Conservation (phyloP, 2,329 filamentous ascomycete genomes). For the Elsinoe ampelina region DNA sequence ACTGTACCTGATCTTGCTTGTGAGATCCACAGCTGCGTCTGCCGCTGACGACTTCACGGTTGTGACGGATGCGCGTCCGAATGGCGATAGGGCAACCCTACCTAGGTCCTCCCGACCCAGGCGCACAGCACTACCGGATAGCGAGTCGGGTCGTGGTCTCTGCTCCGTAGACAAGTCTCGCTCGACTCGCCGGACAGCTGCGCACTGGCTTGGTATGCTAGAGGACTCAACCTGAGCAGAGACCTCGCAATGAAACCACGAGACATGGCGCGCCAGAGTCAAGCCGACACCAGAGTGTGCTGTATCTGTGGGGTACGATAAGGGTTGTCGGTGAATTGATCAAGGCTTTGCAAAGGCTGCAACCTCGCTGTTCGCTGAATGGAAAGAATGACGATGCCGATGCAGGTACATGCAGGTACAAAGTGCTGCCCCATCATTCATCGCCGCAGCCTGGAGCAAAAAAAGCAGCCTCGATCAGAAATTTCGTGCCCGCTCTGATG, state of each 20-base stretch:
- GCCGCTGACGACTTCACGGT: constrained; percentile 8
- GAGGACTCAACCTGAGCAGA: background rate
- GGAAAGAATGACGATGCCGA: background rate
- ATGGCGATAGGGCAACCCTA: background rate
- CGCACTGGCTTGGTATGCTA: background rate
- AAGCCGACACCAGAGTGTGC: background rate
- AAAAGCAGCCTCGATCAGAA: constrained; percentile 10
- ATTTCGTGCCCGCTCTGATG: background rate
- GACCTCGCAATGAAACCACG: constrained; percentile 5
- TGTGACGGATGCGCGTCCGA: background rate
- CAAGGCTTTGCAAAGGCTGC: background rate
- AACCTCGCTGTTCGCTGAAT: background rate
- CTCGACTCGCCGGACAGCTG: background rate
- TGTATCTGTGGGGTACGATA: background rate
- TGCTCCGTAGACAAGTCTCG: constrained; percentile 1
- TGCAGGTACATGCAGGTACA: constrained; percentile 12
- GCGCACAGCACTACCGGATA: background rate
- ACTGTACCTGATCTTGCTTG: background rate
- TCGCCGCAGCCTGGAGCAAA: too few relatives aligned
- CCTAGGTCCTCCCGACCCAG: background rate
- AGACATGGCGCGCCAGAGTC: background rate
- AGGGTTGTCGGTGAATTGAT: background rate
- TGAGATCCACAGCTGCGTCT: background rate
- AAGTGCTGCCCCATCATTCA: background rate
- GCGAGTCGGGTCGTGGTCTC: constrained; percentile 5